A percentile compares a stretch with the other conserved stretches of the same genome.
Conservation (phyloP, 2,329 filamentous ascomycete genomes). For the Fusarium penzigii region DNA sequence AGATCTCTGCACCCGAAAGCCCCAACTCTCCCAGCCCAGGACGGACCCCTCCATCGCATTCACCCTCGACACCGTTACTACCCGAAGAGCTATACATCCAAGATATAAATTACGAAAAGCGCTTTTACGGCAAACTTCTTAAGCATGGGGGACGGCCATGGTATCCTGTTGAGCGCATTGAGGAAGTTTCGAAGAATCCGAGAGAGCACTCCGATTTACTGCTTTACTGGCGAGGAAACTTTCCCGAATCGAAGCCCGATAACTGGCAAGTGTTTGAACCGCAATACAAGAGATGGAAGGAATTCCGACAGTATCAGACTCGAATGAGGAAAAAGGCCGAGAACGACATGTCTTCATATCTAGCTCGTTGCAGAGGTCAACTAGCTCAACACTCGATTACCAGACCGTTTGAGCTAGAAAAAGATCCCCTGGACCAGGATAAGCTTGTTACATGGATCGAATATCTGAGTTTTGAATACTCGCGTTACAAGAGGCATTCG, state of each 20-base stretch:
- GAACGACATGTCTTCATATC: slow-evolving; percentile 8
- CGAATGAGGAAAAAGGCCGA: slow-evolving; percentile 11
- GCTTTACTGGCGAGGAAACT: slow-evolving; percentile 17
- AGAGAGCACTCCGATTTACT: slow-evolving; percentile 9
- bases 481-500: slow-evolving; percentile 9
- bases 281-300: slow-evolving; percentile 20
- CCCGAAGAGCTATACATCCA: slow-evolving; percentile 6
- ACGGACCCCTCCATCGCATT: neutral
- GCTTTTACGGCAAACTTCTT: slow-evolving; percentile 8
- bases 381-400: slow-evolving; percentile 10
- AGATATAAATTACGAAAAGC: slow-evolving; percentile 12
- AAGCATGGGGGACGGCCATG: slow-evolving; percentile 23
- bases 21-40: slow-evolving; percentile 4
- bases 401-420: slow-evolving; percentile 12
- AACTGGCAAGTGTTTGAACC: slow-evolving; percentile 20
- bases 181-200: slow-evolving; percentile 11
- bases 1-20: slow-evolving; percentile 11
- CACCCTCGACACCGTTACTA: neutral
- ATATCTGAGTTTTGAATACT: slow-evolving; percentile 34
- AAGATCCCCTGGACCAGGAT: slow-evolving; percentile 33
- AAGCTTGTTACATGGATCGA: slow-evolving; percentile 42
- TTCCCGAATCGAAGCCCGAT: neutral
- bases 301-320: slow-evolving; percentile 19
- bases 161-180: slow-evolving; percentile 16
- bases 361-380: slow-evolving; percentile 5